phyloP scores from a whole-genome alignment of 495 filamentous ascomycete species.

The Podospora australis region DNA sequence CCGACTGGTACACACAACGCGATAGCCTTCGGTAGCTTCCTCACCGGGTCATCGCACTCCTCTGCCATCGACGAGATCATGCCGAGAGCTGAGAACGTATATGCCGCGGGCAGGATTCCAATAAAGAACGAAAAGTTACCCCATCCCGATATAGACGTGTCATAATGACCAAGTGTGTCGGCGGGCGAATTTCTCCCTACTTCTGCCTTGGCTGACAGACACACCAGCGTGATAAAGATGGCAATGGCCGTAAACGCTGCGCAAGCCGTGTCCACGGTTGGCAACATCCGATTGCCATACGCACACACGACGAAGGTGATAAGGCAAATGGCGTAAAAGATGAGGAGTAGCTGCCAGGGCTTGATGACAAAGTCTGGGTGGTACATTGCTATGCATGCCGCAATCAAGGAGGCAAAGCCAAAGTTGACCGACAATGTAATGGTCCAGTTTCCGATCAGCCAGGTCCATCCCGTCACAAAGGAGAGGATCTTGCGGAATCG shows the following conservation, averaged over 20 bases:
- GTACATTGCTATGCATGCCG: constrained; percentile 50
- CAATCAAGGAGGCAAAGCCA: constrained; percentile 53
- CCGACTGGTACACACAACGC: constrained; percentile 52
- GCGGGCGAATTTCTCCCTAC: constrained; percentile 39
- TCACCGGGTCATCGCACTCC: constrained; percentile 48
- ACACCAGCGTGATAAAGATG: constrained; percentile 47
- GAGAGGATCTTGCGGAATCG: constrained; percentile 49
- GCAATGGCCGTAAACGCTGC: constrained; percentile 52
- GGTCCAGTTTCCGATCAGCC: constrained; percentile 53
- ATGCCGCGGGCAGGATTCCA: constrained; percentile 46
- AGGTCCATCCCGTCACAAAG: constrained; percentile 63
- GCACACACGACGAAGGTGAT: constrained; percentile 51
- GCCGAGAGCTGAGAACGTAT: constrained; percentile 54
- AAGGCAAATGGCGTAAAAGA: constrained; percentile 55
- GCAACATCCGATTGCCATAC: constrained; percentile 50
- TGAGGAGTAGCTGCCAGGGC: constrained; percentile 51
- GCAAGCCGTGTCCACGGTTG: constrained; percentile 55
- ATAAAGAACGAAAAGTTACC: constrained; percentile 47
- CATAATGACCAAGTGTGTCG: constrained; percentile 42
- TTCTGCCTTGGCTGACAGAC: constrained; percentile 50
- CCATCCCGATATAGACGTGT: constrained; percentile 49
- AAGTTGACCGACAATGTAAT: constrained; percentile 62
- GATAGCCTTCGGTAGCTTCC: constrained; percentile 55
- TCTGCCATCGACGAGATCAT: constrained; percentile 56
- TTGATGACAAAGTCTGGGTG: constrained; percentile 44